These are phyloP conservation scores for Heterobasidion annosum DNA, from an alignment of 1,284 basidiomycete genomes.

Conservation along the genomic window DNA sequence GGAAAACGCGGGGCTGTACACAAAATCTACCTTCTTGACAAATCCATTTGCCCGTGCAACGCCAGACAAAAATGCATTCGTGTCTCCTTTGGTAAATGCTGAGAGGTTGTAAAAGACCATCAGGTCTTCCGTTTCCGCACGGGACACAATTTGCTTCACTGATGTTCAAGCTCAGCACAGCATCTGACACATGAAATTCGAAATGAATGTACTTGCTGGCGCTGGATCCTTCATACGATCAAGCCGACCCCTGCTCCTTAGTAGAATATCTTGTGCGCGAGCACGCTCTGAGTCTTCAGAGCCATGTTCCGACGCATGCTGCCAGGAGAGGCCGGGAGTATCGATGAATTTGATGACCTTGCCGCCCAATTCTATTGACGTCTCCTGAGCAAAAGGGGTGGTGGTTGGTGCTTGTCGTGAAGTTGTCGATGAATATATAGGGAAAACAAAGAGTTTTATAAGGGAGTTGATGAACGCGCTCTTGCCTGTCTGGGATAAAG, in stretches of 20 bases:
- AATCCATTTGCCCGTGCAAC: constrained; percentile 76
- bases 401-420: constrained; percentile 55
- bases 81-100: constrained; percentile 67
- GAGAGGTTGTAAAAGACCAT: constrained; percentile 89
- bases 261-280: constrained; percentile 62
- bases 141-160: constrained; percentile 72
- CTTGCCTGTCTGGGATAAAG: constrained; percentile 60
- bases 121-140: constrained; percentile 73
- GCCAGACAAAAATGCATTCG: constrained; percentile 72
- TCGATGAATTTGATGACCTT: constrained; percentile 62
- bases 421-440: constrained; percentile 48
- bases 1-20: neutral
- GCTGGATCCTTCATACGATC: constrained; percentile 85
- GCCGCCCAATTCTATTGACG: constrained; percentile 35
- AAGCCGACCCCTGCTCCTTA: constrained; percentile 79
- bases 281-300: constrained; percentile 33
- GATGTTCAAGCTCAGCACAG: neutral
- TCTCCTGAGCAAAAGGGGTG: constrained; percentile 58
- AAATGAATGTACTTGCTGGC: constrained; percentile 45
- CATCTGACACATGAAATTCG: constrained; percentile 1
- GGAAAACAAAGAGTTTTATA: constrained; percentile 38
- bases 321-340: constrained; percentile 76
- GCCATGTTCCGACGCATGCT: constrained; percentile 27
- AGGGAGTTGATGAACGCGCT: constrained; percentile 78
- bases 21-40: constrained; percentile 61